Percentiles rank a stretch among this genome's conserved stretches.
These are phyloP conservation scores for Violaceomyces palustris DNA, from an alignment of 1,284 basidiomycete species.

Conservation along the genomic window DNA sequence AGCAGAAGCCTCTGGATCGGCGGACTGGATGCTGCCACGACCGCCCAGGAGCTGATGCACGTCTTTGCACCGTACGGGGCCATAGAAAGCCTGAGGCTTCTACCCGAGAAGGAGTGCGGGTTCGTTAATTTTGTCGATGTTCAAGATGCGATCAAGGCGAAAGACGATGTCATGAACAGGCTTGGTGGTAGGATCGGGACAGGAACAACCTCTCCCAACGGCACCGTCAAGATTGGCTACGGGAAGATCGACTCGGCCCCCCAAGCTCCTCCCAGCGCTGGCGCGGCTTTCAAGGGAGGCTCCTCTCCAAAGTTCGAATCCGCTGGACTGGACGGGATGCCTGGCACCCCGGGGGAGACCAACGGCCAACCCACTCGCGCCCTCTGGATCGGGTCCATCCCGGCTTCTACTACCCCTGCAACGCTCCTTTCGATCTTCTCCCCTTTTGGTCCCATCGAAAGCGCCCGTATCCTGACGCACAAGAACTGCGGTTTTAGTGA, in stretches of 20 bases:
- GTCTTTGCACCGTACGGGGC: constrained; percentile 94
- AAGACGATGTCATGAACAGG: constrained; percentile 91
- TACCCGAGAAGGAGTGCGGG: constrained; percentile 98
- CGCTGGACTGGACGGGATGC: constrained; percentile 2
- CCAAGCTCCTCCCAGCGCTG: constrained; percentile 2
- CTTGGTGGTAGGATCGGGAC: constrained; percentile 82
- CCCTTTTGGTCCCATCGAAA: constrained; percentile 94
- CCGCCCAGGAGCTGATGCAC: constrained; percentile 86
- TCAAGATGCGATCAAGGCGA: constrained; percentile 85
- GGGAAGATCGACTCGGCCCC: constrained; percentile 87
- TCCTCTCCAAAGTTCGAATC: constrained; percentile 2
- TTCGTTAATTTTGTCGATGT: constrained; percentile 98
- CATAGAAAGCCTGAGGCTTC: constrained; percentile 85
- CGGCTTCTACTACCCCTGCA: constrained; percentile 23
- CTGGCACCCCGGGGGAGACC: constrained; percentile 10
- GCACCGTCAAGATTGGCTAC: constrained; percentile 88
- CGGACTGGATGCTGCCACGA: constrained; percentile 85
- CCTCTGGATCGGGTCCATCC: constrained; percentile 43
- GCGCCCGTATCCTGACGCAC: constrained; percentile 86
- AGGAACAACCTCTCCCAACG: constrained; percentile 55
- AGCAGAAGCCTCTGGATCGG: constrained; percentile 96
- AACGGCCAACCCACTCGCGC: constrained; percentile 32
- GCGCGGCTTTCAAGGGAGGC: not conserved
- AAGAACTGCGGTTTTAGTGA: constrained; percentile 82
- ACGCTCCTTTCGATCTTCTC: constrained; percentile 77